Base-by-base conservation (phyloP, 2,329 filamentous ascomycete species). In the Fusarium domesticum region DNA sequence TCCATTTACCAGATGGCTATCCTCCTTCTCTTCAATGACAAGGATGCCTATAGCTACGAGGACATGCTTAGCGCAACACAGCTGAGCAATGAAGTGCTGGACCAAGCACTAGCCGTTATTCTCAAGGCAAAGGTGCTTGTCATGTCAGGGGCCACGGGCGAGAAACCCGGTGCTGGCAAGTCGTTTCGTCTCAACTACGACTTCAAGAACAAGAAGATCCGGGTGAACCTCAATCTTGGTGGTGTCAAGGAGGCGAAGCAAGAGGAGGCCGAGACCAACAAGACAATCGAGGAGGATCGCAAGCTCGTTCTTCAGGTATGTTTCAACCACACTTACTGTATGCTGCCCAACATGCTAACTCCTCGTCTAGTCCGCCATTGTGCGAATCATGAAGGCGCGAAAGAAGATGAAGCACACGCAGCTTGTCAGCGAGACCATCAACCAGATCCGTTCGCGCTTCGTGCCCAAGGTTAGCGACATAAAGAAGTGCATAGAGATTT, bases 401-500 rank as follows among this genome's bases (percentile, higher is more conserved):
- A 97, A 98, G 83, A 89, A 86, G 73, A 95, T 97, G 89, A 97
- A 96, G 81, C 92, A 98, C 71, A 84, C 85, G 50, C 87, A 93
- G 64, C 84, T 98, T 11, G 90, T 98, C 42, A 85, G 89, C 63
- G 93, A 98, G 71, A 95, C 91, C 18, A 97, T 98, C 67, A 86
- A 85, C 63, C 93, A 97, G 70, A 96, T 98, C 67, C 89, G 87
- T 66, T 84, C 83, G 33, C 88, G 93, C 32, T 98, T 98, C 70
- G 84, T 90, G 45, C 93, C 93, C 32, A 95, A 95, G 72, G 80
- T 98, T 20, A 77, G 82, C 14, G 93, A 98, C 59, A 98, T 98
- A 80, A 98, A 98, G 77, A 98, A 97, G 75, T 96, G 93, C 70
- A 97, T 98, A 66, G 93, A 98, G 70, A 96, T 96, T 54, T 78